phyloP scores from a whole-genome alignment of 106 monocot species.

The Platanthera guangdongensis region DNA sequence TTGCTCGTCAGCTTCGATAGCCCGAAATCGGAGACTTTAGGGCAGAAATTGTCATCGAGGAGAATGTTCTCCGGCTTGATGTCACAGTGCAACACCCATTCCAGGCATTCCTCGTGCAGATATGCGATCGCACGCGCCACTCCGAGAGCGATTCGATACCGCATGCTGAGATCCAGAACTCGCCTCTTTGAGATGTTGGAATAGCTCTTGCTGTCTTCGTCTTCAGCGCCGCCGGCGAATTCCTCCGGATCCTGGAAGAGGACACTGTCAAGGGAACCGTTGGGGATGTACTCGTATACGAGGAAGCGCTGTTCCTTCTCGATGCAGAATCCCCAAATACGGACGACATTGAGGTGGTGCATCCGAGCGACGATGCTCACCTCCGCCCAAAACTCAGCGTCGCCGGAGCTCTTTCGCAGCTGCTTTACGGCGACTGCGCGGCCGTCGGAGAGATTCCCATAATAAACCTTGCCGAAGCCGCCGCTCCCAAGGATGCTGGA shows the following conservation, averaged over 20 bases:
- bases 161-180: conserved; percentile 45
- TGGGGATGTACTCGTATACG: conserved; percentile 77
- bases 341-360: conserved; percentile 84
- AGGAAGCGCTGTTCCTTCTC: conserved; percentile 71
- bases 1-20: conserved; percentile 62
- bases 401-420: conserved; percentile 30
- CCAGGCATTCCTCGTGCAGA: conserved; percentile 82
- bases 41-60: conserved; percentile 72
- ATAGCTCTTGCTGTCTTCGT: not conserved
- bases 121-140: conserved; percentile 80
- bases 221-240: not conserved
- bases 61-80: conserved; percentile 92
- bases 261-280: conserved; percentile 66
- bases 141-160: conserved; percentile 72
- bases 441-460: conserved; percentile 42
- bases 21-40: conserved; percentile 82
- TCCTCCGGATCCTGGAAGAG: conserved; percentile 28
- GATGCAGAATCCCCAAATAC: conserved; percentile 86
- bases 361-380: conserved; percentile 72
- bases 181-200: conserved; percentile 1
- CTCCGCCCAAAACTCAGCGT: conserved; percentile 77
- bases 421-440: conserved; percentile 54
- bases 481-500: conserved; percentile 42
- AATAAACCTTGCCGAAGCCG: conserved; percentile 48
- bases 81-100: conserved; percentile 89